Conservation (phyloP, 345 rosid species). For the Citrus inodora region DNA sequence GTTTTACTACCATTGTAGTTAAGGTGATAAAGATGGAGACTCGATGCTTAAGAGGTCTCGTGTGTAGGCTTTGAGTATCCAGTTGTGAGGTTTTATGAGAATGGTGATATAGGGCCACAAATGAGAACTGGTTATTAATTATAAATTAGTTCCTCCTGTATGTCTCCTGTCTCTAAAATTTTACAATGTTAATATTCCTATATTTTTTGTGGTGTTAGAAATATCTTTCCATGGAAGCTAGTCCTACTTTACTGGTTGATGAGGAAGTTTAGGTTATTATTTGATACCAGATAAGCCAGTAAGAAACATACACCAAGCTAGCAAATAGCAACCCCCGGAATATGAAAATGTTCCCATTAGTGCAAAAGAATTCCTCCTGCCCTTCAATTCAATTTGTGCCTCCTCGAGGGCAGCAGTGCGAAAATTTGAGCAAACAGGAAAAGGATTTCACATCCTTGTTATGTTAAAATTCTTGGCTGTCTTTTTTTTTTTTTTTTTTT, state of each 20-base stretch:
- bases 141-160: background rate
- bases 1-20: background rate
- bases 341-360: no score
- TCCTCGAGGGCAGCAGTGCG: background rate
- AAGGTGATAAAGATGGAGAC: background rate
- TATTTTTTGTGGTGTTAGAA: background rate
- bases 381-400: background rate
- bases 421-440: background rate
- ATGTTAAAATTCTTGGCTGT: background rate
- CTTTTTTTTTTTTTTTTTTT: no score
- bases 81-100: slow-evolving; percentile 16
- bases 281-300: background rate
- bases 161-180: background rate
- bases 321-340: no score
- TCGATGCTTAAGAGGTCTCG: slow-evolving; percentile 1
- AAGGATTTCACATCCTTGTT: background rate
- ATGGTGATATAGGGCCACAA: slow-evolving; percentile 30
- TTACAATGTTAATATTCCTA: background rate
- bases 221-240: background rate
- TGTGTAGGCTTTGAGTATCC: slow-evolving; percentile 13
- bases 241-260: background rate
- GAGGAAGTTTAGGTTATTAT: background rate
- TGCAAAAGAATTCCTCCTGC: background rate
- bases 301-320: background rate
- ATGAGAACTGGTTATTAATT: slow-evolving; percentile 5